Evolutionary conservation across 352 stramenopile species (phyloP).

Genomic region (Phytophthora boehmeriae): DNA sequence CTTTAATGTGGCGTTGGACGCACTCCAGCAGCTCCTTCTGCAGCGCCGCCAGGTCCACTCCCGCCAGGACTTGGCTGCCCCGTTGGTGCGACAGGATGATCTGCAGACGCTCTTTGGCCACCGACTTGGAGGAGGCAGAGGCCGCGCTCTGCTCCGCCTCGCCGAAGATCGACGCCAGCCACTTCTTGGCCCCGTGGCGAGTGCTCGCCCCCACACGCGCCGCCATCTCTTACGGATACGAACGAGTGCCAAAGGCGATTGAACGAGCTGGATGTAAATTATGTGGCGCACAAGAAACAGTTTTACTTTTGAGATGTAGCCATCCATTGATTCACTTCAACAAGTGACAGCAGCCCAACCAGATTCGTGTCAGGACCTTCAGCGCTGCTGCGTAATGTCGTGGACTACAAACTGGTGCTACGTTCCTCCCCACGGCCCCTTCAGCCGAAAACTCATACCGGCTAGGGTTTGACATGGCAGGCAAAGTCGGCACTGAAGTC

Average conservation of each 20-base stretch:
- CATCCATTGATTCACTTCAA: no score
- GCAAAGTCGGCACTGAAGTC: no score
- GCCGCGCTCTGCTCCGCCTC: constrained; percentile 41
- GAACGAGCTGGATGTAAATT: neutral
- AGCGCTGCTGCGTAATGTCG: no score
- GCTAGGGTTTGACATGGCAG: no score
- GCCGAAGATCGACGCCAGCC: constrained; percentile 76
- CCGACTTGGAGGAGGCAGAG: constrained; percentile 70
- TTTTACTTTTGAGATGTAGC: neutral
- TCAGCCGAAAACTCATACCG: no score
- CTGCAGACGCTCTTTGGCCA: constrained; percentile 88
- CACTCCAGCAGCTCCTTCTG: constrained; percentile 87
- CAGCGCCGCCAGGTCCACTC: constrained; percentile 78
- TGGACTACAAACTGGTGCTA: no score
- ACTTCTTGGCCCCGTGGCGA: constrained; percentile 77
- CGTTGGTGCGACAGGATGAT: constrained; percentile 91
- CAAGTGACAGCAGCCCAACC: no score
- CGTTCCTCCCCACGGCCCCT: no score
- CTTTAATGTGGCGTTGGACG: constrained; percentile 87
- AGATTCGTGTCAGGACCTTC: no score
- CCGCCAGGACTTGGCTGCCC: constrained; percentile 81
- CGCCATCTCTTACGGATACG: constrained; percentile 38
- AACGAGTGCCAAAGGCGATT: no score
- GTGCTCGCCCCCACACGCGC: constrained; percentile 48
- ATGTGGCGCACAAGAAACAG: neutral